Base-by-base conservation (phyloP, 176 grass and related monocot genomes). In the Avena insularis region DNA sequence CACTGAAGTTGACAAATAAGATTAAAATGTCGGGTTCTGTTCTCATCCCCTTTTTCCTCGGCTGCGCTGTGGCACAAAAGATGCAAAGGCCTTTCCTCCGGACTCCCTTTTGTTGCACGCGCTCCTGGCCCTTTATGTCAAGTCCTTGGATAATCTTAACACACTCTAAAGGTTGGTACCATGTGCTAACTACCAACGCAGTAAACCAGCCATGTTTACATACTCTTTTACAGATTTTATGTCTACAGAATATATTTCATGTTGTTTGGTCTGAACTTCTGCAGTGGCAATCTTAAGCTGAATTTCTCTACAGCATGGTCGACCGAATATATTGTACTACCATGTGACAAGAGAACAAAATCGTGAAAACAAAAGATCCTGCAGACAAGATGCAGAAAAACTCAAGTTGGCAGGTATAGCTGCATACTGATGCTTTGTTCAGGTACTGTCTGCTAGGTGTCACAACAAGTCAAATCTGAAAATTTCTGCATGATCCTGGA, bases 41-140 rank as follows among this genome's bases (percentile, higher is more conserved):
- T 40, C 38, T 40, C 0, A 6, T 40, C 5, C 38, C 38, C 5
- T 40, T 40, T 40, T 40, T 6, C 38, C 38, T 40, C 38, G 38
- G 38, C 5, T 40, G 38, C 5, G 38, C 38, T 40, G 38, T 40
- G 38, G 38, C 38, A 40, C 38, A 40, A 35, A 35, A 35, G 33
- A 35, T 35, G 33, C 33, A 35, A 35, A 35, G 33, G 33, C 33
- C 33, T 35, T 40, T 40, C 38, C 38, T 40, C 38, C 5, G 38
- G 38, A 40, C 38, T 40, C 5, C 38, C 38, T 40, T 50, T 87
- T 33, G 67, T 80, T 84, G 85, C 81, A 84, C 38, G 25, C 49
- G 38, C 71, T 75, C 57, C 82, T 87, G 59, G 68, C 40, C 50
- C 75, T 91, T 79, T 84, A 57, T 91, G 76, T 59, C 50, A 59